phyloP scores from a whole-genome alignment of 257 asterid species.

The Paraleonurus japonicus region DNA sequence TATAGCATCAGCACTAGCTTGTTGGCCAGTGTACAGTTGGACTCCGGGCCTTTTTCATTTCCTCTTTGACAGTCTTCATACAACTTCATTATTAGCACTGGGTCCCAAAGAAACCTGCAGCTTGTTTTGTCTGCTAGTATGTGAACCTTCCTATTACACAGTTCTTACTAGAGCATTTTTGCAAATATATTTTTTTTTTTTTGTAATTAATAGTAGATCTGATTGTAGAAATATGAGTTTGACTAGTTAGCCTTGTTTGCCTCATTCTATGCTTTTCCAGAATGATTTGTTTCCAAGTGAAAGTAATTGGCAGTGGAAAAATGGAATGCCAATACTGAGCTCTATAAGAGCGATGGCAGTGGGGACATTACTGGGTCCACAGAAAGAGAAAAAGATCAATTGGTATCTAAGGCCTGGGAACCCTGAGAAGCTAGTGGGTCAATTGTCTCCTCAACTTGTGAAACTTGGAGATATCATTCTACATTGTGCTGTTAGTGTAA shows the following conservation, averaged over 20 bases:
- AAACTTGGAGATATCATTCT: slow-evolving; percentile 41
- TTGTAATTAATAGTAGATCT: background rate
- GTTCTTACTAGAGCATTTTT: slow-evolving; percentile 20
- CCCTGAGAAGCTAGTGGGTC: slow-evolving; percentile 72
- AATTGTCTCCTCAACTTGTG: slow-evolving; percentile 40
- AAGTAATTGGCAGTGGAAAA: slow-evolving; percentile 84
- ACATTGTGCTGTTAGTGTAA: slow-evolving; percentile 71
- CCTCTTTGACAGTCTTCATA: slow-evolving; percentile 45
- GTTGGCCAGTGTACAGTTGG: slow-evolving; percentile 98
- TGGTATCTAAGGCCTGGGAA: slow-evolving; percentile 77
- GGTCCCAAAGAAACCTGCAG: slow-evolving; percentile 99
- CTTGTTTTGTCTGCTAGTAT: slow-evolving; percentile 80
- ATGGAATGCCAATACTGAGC: slow-evolving; percentile 75
- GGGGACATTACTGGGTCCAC: slow-evolving; percentile 72
- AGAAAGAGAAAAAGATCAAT: slow-evolving; percentile 65
- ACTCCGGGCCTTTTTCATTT: slow-evolving; percentile 85
- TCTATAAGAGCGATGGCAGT: slow-evolving; percentile 63
- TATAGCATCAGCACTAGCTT: slow-evolving; percentile 85
- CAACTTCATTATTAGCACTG: slow-evolving; percentile 75
- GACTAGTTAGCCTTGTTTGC: slow-evolving; percentile 33
- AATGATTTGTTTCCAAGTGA: slow-evolving; percentile 83
- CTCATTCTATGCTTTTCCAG: slow-evolving; percentile 47
- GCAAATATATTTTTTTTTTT: background rate
- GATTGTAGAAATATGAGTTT: slow-evolving; percentile 20
- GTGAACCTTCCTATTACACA: slow-evolving; percentile 29